Conservation (phyloP, 176 grass and related monocot genomes). For the Sorghum bicolor region Sorghum_bicolor_NCBIv3 NC_012876.2:7771501-7772000, state of each 20-base stretch:
- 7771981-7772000: background rate
- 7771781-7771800: no score
- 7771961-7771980: background rate
- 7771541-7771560: no score
- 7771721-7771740: background rate
- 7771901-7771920: background rate
- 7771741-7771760: background rate
- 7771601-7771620: no score
- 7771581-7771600: no score
- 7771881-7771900: background rate
- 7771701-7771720: background rate
- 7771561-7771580: no score
- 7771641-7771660: no score
- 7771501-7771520: no score
- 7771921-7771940: constrained; percentile 1
- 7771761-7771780: background rate
- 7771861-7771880: background rate
- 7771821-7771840: background rate
- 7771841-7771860: background rate
- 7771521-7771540: no score
- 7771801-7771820: background rate
- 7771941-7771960: background rate
- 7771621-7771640: no score
- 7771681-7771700: background rate
- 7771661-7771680: no score